phyloP scores from a whole-genome alignment of 1,284 basidiomycete genomes.

The Xerocomus nothofagi region DNA sequence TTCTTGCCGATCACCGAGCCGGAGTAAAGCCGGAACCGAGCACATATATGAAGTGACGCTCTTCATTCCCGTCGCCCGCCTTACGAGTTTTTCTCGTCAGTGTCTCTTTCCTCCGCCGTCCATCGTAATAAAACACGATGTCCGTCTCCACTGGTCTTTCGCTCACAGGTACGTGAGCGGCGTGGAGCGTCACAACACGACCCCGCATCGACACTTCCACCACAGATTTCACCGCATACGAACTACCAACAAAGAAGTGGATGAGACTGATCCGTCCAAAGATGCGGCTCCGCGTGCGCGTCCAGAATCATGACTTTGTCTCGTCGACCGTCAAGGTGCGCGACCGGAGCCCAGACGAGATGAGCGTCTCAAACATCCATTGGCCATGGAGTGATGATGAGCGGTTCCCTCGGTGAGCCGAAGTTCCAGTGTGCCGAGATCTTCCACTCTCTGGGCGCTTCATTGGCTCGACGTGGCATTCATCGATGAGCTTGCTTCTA shows the following conservation, averaged over 20 bases:
- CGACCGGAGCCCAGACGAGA: not conserved
- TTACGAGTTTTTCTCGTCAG: not conserved
- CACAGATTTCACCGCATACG: slow-evolving; percentile 26
- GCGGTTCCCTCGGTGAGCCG: slow-evolving; percentile 18
- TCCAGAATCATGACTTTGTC: slow-evolving; percentile 11
- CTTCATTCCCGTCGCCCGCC: not conserved
- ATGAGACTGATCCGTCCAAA: slow-evolving; percentile 21
- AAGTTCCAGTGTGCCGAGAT: not conserved
- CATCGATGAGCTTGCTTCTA: not conserved
- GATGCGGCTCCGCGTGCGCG: slow-evolving; percentile 23
- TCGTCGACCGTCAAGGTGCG: slow-evolving; percentile 13
- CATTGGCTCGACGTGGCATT: not conserved
- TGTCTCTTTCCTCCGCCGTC: not conserved
- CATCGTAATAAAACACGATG: slow-evolving; percentile 7
- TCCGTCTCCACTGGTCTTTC: slow-evolving; percentile 13
- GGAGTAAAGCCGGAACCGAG: slow-evolving; percentile 15
- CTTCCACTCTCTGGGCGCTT: not conserved
- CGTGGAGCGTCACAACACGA: not conserved
- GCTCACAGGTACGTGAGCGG: slow-evolving; percentile 16
- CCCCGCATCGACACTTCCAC: not conserved
- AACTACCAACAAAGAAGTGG: slow-evolving; percentile 25
- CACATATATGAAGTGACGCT: not conserved
- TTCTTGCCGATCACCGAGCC: not conserved
- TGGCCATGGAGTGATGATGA: slow-evolving; percentile 19
- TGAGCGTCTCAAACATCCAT: not conserved